These are phyloP conservation scores for Tephrocybe sp. DNA, from an alignment of 768 basidiomycete species.

Conservation along the genomic window DNA sequence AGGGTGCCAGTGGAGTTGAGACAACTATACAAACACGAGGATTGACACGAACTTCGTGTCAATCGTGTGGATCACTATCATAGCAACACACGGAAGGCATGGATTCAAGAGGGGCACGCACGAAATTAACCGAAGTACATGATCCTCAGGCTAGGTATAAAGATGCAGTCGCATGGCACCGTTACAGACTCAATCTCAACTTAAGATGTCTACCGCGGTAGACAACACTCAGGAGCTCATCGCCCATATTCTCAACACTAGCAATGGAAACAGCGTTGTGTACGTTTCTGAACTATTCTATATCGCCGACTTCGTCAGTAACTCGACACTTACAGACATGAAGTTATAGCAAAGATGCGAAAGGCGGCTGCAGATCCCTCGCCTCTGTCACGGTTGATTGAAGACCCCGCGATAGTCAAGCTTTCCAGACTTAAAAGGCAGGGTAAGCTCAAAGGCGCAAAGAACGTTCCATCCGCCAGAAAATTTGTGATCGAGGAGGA, in stretches of 20 bases:
- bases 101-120: no score
- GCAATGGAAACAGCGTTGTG: neutral
- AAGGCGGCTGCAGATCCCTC: conserved; percentile 46
- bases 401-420: conserved; percentile 40
- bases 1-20: no score
- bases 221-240: neutral
- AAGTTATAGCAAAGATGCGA: conserved; percentile 39
- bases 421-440: conserved; percentile 32
- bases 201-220: neutral
- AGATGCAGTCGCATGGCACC: no score
- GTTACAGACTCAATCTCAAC: no score
- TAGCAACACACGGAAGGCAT: no score
- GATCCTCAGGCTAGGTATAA: no score
- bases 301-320: neutral
- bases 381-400: conserved; percentile 43
- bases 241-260: neutral
- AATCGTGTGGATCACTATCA: neutral
- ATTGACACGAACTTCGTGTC: neutral
- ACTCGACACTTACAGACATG: conserved; percentile 16
- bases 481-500: conserved; percentile 48
- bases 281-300: neutral
- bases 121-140: no score
- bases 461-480: conserved; percentile 37
- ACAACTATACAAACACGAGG: neutral
- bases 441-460: conserved; percentile 32